phyloP scores from a whole-genome alignment of 2,329 filamentous ascomycete species.

The Fusarium abutilonis region DNA sequence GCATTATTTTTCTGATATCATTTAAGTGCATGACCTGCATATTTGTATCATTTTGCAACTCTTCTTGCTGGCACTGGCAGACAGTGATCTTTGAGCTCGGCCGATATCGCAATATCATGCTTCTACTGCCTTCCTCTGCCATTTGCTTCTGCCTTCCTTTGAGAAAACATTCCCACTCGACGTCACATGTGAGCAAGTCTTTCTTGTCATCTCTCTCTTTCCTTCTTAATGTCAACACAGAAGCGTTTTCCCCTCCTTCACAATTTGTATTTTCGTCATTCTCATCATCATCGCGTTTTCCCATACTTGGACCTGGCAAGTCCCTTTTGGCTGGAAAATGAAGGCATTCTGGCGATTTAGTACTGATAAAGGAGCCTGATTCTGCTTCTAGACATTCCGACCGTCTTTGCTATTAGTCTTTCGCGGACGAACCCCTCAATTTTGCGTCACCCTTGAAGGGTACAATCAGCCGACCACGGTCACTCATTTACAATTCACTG shows the following conservation, averaged over 20 bases:
- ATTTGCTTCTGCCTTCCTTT: background rate
- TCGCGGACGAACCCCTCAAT: background rate
- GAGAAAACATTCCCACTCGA: background rate
- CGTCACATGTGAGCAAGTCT: background rate
- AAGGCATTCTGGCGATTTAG: constrained; percentile 2
- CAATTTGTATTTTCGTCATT: background rate
- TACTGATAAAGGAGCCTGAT: background rate
- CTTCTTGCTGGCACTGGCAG: constrained; percentile 10
- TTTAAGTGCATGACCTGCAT: background rate
- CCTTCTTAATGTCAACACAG: background rate
- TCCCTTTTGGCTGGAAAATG: constrained; percentile 15
- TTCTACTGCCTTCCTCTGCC: background rate
- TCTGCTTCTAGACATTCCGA: background rate
- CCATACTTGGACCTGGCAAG: constrained; percentile 9
- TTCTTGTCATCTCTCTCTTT: background rate
- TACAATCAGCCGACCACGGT: constrained; percentile 1
- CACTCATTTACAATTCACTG: background rate
- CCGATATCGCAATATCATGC: background rate
- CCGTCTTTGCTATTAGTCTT: constrained; percentile 1
- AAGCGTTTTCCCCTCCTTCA: background rate
- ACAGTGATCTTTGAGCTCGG: background rate
- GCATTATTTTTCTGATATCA: background rate
- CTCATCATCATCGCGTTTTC: background rate
- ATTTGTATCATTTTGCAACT: background rate
- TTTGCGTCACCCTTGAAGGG: constrained; percentile 12